These are phyloP conservation scores for Ascochyta fabae DNA, from an alignment of 2,329 filamentous ascomycete genomes.

Conservation along the genomic window DNA sequence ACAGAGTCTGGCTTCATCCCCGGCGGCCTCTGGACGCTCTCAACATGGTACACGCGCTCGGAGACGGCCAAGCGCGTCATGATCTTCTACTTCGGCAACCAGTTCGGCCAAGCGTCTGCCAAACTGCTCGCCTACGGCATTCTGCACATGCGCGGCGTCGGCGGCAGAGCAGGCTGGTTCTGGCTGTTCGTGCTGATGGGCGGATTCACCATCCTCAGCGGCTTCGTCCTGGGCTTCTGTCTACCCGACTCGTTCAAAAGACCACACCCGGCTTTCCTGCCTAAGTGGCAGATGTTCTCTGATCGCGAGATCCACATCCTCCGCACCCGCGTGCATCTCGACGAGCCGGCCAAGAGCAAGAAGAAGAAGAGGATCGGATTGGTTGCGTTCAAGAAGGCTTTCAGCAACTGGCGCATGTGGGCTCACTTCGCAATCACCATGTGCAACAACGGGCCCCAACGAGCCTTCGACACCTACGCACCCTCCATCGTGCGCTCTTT, in stretches of 20 bases:
- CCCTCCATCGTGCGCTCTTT: conserved; percentile 62
- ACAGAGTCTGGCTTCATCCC: conserved; percentile 62
- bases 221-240: conserved; percentile 18
- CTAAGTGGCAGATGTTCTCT: conserved; percentile 24
- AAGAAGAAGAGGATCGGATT: conserved; percentile 58
- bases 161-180: conserved; percentile 51
- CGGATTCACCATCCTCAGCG: conserved; percentile 54
- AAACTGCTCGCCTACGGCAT: conserved; percentile 49
- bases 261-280: conserved; percentile 17
- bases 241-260: conserved; percentile 20
- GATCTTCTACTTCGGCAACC: conserved; percentile 51
- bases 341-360: conserved; percentile 39
- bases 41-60: conserved; percentile 69
- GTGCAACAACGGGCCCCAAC: conserved; percentile 57
- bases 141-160: conserved; percentile 49
- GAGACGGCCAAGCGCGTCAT: conserved; percentile 51
- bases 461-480: conserved; percentile 60
- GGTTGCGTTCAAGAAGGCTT: conserved; percentile 55
- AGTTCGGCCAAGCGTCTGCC: conserved; percentile 43
- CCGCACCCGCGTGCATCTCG: conserved; percentile 22
- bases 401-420: conserved; percentile 61
- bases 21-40: conserved; percentile 67
- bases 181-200: conserved; percentile 60
- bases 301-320: conserved; percentile 29
- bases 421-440: conserved; percentile 60